These are phyloP conservation scores for Mortierella antarctica DNA, from an alignment of 192 early-diverging fungal species.

Conservation along the genomic window DNA sequence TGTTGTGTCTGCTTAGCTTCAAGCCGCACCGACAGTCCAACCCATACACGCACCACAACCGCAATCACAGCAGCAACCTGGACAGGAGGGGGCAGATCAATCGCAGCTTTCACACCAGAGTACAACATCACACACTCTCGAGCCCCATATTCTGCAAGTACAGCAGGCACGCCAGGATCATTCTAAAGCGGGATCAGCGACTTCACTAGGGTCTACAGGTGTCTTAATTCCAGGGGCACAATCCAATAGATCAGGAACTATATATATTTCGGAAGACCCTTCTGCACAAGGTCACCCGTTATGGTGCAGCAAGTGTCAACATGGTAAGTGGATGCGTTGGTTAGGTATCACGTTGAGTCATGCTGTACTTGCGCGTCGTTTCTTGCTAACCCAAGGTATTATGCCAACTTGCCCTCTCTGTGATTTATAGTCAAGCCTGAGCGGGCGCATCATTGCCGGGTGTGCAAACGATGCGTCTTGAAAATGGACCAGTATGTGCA, in stretches of 20 bases:
- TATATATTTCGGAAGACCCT: constrained; percentile 40
- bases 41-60: neutral
- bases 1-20: neutral
- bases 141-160: constrained; percentile 10
- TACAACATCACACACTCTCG: neutral
- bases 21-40: neutral
- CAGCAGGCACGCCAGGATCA: neutral
- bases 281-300: constrained; percentile 36
- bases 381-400: neutral
- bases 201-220: constrained; percentile 1
- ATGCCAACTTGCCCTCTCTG: neutral
- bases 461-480: constrained; percentile 65
- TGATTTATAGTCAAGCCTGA: constrained; percentile 57
- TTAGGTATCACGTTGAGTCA: neutral
- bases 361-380: neutral
- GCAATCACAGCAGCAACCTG: neutral
- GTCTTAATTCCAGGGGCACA: constrained; percentile 48
- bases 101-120: neutral
- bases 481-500: constrained; percentile 70
- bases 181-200: neutral
- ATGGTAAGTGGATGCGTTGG: constrained; percentile 24
- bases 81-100: neutral
- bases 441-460: constrained; percentile 64
- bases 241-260: constrained; percentile 34
- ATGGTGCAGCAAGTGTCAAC: constrained; percentile 50